Conservation (phyloP, 2,329 filamentous ascomycete species). For the Alternaria consortialis region DNA sequence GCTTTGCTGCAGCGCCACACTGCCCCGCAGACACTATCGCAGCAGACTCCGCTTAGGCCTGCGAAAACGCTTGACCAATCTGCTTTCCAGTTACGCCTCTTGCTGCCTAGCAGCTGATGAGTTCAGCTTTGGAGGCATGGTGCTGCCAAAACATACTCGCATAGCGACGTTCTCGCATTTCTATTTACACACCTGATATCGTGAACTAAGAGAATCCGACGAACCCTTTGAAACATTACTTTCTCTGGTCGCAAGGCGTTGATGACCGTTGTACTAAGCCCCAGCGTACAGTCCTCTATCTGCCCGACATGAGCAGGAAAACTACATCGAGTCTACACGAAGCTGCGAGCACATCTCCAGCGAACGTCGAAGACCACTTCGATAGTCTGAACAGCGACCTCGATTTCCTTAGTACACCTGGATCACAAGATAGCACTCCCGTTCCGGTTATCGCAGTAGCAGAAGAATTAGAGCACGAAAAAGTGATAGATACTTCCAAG, state of each 20-base stretch:
- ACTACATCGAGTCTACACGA: not conserved
- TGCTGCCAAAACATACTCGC: not conserved
- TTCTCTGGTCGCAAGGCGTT: not conserved
- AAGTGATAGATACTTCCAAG: not conserved
- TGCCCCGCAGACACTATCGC: not conserved
- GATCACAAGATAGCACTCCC: not conserved
- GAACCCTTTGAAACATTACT: not conserved
- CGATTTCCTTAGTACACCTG: not conserved
- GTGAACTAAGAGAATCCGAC: not conserved
- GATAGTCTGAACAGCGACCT: not conserved
- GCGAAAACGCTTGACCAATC: not conserved
- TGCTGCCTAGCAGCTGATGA: constrained; percentile 1
- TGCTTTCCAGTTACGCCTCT: not conserved
- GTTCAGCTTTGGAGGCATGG: not conserved
- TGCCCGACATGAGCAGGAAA: not conserved
- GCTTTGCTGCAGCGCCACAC: not conserved
- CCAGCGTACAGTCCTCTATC: not conserved
- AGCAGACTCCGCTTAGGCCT: not conserved
- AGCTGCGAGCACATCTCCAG: not conserved
- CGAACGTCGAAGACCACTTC: not conserved
- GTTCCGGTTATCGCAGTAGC: not conserved
- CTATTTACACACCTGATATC: not conserved
- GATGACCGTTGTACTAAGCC: not conserved
- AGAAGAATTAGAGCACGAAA: too few relatives aligned
- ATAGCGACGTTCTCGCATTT: not conserved